Conservation (phyloP, 2,329 filamentous ascomycete species). For the Pestalotiopsis sp. region DNA sequence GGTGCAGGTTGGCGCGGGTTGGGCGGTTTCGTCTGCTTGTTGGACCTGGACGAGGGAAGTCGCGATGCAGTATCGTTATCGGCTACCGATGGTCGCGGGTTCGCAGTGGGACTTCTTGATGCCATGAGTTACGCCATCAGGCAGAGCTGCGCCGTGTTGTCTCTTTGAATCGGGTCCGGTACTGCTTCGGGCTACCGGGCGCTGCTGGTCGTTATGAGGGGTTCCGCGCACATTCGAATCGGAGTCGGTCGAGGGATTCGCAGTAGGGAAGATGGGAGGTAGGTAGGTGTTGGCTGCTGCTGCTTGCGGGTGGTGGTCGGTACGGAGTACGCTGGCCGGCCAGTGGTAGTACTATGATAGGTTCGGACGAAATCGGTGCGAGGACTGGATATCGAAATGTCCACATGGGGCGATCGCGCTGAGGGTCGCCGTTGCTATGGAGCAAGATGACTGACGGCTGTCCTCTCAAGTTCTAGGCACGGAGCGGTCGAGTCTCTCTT, state of each 20-base stretch:
- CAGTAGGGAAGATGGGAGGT: background rate
- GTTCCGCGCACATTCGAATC: background rate
- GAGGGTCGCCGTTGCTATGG: background rate
- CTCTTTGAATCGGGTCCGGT: background rate
- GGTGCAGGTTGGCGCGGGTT: conserved; percentile 25
- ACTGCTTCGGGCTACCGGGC: background rate
- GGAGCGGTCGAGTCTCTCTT: background rate
- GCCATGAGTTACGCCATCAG: conserved; percentile 72
- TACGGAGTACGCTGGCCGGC: background rate
- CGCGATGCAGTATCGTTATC: conserved; percentile 55
- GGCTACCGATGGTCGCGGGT: conserved; percentile 53
- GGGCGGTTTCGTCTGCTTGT: conserved; percentile 1
- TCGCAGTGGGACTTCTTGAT: conserved; percentile 58
- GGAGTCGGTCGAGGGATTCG: background rate
- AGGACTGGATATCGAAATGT: background rate
- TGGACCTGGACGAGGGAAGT: conserved; percentile 41
- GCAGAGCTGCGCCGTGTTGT: conserved; percentile 26
- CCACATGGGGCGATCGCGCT: background rate
- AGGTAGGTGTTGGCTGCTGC: background rate
- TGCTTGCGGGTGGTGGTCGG: background rate
- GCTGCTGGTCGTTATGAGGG: background rate
- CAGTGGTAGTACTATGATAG: background rate
- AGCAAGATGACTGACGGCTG: background rate
- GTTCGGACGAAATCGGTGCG: background rate
- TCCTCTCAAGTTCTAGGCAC: background rate